phyloP scores from a whole-genome alignment of 306 rosid genomes.

The Dryas drummondii region DNA sequence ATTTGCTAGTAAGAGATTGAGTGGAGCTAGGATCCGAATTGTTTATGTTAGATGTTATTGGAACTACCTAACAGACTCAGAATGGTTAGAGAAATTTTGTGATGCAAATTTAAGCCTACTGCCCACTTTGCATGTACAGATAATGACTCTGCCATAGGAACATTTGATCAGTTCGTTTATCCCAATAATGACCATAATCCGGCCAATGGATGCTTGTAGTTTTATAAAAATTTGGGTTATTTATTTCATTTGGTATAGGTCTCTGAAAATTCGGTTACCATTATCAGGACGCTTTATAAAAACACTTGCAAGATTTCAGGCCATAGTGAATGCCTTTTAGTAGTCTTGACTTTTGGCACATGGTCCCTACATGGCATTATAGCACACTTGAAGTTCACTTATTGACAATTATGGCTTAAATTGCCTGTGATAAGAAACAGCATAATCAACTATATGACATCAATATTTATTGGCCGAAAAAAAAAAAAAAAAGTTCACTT shows the following conservation, averaged over 20 bases:
- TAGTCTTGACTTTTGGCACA: slow-evolving; percentile 5
- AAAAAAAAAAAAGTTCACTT: not conserved
- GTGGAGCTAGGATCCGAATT: not conserved
- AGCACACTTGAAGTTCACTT: slow-evolving; percentile 13
- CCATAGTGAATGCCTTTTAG: slow-evolving; percentile 9
- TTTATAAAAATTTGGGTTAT: not conserved
- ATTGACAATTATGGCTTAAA: slow-evolving; percentile 19
- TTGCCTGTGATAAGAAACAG: slow-evolving; percentile 13
- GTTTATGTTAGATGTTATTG: not conserved
- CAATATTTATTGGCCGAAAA: not conserved
- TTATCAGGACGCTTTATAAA: not conserved
- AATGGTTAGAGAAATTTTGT: not conserved
- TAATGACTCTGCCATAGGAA: not conserved
- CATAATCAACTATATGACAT: slow-evolving; percentile 20
- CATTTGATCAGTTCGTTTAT: not conserved
- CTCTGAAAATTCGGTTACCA: not conserved
- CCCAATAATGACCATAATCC: slow-evolving; percentile 6
- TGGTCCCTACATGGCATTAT: slow-evolving; percentile 10
- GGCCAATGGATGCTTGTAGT: slow-evolving; percentile 1
- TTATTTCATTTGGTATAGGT: not conserved
- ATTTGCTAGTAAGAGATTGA: not conserved
- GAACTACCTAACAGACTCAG: not conserved
- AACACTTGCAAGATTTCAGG: slow-evolving; percentile 10
- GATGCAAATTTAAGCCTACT: not conserved
- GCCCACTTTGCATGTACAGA: not conserved